Evolutionary conservation across 2,329 filamentous ascomycete species (phyloP).

Genomic region (Triangularia verruculosa): DNA sequence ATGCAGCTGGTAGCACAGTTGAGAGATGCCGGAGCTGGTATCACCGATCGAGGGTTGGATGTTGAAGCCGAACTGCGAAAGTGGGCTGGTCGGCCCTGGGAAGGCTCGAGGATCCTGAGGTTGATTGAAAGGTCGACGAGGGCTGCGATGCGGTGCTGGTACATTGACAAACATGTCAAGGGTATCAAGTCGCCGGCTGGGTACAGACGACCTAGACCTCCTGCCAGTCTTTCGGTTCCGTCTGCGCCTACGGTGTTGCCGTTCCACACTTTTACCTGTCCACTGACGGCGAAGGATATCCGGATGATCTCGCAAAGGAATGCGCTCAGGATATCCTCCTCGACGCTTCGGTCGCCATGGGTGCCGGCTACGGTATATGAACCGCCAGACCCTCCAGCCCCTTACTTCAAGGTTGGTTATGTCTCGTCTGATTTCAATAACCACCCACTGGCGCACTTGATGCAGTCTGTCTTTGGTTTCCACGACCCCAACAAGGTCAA

Average conservation of each 20-base stretch:
- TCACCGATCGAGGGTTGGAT: conserved; percentile 35
- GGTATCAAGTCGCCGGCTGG: conserved; percentile 53
- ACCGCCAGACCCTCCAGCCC: conserved; percentile 79
- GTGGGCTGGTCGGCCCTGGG: conserved; percentile 78
- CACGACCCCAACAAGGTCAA: conserved; percentile 72
- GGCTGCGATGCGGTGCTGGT: conserved; percentile 79
- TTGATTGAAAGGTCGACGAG: conserved; percentile 82
- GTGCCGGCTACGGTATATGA: conserved; percentile 75
- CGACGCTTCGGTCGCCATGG: conserved; percentile 84
- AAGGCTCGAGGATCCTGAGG: conserved; percentile 80
- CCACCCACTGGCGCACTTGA: conserved; percentile 90
- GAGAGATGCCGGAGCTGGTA: conserved; percentile 37
- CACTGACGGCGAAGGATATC: conserved; percentile 85
- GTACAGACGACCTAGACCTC: conserved; percentile 73
- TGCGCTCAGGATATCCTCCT: conserved; percentile 86
- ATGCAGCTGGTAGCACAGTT: conserved; percentile 50
- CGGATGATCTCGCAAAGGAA: conserved; percentile 94
- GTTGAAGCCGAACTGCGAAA: conserved; percentile 42
- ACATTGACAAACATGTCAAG: conserved; percentile 72
- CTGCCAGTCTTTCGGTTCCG: conserved; percentile 70
- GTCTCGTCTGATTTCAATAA: conserved; percentile 99
- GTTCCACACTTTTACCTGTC: conserved; percentile 97
- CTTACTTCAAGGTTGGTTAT: conserved; percentile 88
- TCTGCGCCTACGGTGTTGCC: conserved; percentile 91
- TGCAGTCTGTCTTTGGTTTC: conserved; percentile 97